phyloP scores from a whole-genome alignment of 106 monocot species.

The Cymbidium sinense region DNA sequence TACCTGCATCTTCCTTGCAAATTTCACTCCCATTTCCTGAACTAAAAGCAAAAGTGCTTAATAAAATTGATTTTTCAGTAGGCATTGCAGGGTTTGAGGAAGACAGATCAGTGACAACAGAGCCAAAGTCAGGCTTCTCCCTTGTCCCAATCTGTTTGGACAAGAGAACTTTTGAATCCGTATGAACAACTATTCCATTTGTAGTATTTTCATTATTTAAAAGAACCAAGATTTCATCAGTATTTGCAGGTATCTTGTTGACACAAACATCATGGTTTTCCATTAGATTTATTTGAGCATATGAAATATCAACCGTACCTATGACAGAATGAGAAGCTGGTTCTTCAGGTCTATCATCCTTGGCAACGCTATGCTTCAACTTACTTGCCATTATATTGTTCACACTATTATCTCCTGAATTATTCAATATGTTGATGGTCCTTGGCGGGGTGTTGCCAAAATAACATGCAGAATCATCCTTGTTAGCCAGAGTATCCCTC shows the following conservation, averaged over 20 bases:
- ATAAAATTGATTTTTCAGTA: conserved; percentile 15
- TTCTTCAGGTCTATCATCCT: conserved; percentile 8
- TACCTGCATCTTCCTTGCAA: conserved; percentile 22
- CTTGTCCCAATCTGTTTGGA: not conserved
- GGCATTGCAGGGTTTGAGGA: conserved; percentile 16
- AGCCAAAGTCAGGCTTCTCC: conserved; percentile 13
- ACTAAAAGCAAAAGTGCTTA: conserved; percentile 15
- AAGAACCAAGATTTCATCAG: not conserved
- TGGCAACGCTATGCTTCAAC: not conserved
- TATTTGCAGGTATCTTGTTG: conserved; percentile 8
- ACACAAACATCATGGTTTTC: not conserved
- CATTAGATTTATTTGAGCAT: conserved; percentile 1
- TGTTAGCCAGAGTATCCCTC: conserved; percentile 3
- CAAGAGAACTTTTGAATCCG: conserved; percentile 6
- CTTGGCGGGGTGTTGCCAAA: not conserved
- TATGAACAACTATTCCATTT: not conserved
- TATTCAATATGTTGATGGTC: conserved; percentile 3
- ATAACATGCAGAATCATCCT: conserved; percentile 11
- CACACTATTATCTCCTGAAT: not conserved
- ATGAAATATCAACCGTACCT: conserved; percentile 7
- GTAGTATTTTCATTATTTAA: conserved; percentile 13
- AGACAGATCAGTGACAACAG: conserved; percentile 21
- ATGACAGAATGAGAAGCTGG: not conserved
- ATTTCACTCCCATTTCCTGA: conserved; percentile 20
- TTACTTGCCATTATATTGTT: not conserved